phyloP scores from a whole-genome alignment of 345 rosid species.

The Excoecaria agallocha region DNA sequence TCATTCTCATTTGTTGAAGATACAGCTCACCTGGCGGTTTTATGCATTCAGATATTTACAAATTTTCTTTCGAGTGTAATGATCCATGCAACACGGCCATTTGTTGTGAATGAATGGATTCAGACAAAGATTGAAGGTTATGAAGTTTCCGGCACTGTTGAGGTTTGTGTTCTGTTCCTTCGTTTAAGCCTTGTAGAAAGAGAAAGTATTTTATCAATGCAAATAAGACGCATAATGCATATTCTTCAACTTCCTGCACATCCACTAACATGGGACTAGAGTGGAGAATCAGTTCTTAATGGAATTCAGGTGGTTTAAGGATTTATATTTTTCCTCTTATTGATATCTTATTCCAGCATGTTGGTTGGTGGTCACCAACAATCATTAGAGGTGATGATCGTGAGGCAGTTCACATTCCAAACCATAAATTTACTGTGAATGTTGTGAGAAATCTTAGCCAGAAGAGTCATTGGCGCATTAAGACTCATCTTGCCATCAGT shows the following conservation, averaged over 20 bases:
- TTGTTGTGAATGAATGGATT: conserved; percentile 87
- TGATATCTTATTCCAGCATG: conserved; percentile 48
- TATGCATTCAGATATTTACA: conserved; percentile 71
- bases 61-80: conserved; percentile 89
- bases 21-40: conserved; percentile 12
- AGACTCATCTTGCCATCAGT: conserved; percentile 80
- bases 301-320: neutral
- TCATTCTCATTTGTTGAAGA: neutral
- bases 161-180: conserved; percentile 46
- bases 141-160: conserved; percentile 98
- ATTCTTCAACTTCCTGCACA: conserved; percentile 10
- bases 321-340: neutral
- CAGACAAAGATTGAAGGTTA: conserved; percentile 92
- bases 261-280: conserved; percentile 2
- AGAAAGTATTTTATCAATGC: neutral
- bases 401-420: conserved; percentile 89
- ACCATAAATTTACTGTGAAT: conserved; percentile 74
- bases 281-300: conserved; percentile 11
- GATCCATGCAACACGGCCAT: conserved; percentile 92
- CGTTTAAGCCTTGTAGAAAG: neutral
- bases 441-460: conserved; percentile 85
- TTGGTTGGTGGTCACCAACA: conserved; percentile 95
- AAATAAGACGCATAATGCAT: neutral
- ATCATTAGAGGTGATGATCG: conserved; percentile 84
- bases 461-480: conserved; percentile 89